Evolutionary conservation across 2,329 filamentous ascomycete species (phyloP).

Genomic region (Xylariaceae sp.): DNA sequence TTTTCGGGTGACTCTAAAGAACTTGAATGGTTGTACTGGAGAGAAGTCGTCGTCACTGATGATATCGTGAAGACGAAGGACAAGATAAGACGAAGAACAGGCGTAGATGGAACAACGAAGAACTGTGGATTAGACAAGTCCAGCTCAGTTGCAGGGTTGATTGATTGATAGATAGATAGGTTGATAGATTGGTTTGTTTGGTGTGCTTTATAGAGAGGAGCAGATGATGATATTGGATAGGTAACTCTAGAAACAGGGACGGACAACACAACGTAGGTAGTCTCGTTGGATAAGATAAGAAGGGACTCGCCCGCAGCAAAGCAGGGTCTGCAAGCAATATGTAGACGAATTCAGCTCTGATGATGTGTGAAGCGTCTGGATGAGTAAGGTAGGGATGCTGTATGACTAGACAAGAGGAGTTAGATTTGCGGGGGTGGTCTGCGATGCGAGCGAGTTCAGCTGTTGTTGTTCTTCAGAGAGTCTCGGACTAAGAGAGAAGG

Average conservation of each 20-base stretch:
- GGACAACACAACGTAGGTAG: not conserved
- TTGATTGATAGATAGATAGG: not conserved
- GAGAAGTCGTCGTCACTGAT: slow-evolving; percentile 22
- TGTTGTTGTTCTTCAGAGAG: slow-evolving; percentile 12
- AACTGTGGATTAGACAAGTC: slow-evolving; percentile 1
- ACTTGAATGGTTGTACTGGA: slow-evolving; percentile 13
- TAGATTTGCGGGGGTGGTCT: not conserved
- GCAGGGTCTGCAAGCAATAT: slow-evolving; percentile 23
- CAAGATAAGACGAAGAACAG: slow-evolving; percentile 1
- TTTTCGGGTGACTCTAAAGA: slow-evolving; percentile 23
- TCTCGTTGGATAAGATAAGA: not conserved
- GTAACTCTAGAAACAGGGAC: not conserved
- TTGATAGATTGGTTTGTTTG: not conserved
- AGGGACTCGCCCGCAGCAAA: slow-evolving; percentile 18
- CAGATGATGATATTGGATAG: not conserved
- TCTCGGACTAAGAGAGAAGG: slow-evolving; percentile 18
- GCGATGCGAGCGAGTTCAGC: slow-evolving; percentile 2
- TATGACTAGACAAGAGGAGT: not conserved
- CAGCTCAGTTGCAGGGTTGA: slow-evolving; percentile 11
- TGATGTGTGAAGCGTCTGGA: slow-evolving; percentile 16
- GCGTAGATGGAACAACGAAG: not conserved
- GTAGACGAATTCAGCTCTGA: slow-evolving; percentile 22
- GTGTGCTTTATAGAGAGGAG: slow-evolving; percentile 3
- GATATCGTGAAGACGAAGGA: slow-evolving; percentile 16
- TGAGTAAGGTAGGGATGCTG: slow-evolving; percentile 12